Percentiles rank a stretch among this genome's conserved stretches.
Conservation (phyloP, 768 basidiomycete genomes). For the Rhizopogon rudus region DNA sequence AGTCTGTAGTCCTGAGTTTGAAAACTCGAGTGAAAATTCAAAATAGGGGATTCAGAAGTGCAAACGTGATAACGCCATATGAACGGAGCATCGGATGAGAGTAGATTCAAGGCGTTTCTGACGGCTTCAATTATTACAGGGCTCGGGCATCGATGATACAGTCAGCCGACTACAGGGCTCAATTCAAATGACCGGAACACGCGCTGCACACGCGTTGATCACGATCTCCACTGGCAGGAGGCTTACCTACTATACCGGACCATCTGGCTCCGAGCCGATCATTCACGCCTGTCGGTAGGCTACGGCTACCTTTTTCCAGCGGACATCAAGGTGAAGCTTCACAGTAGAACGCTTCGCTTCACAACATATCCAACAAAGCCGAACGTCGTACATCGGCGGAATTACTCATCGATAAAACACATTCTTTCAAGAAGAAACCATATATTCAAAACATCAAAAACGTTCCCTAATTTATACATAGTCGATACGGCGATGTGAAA, state of each 20-base stretch:
- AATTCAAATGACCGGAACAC: conserved; percentile 4
- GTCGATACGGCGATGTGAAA: conserved; percentile 2
- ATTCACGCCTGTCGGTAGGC: too few species aligned
- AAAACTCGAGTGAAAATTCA: background rate
- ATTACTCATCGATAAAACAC: background rate
- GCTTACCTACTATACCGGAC: background rate
- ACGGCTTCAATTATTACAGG: background rate
- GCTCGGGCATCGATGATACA: background rate
- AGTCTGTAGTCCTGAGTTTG: background rate
- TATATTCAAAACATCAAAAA: background rate
- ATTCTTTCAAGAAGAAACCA: background rate
- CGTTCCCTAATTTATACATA: conserved; percentile 3
- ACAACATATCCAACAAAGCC: background rate
- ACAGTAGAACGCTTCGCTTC: background rate
- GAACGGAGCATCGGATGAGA: background rate
- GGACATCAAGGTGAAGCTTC: background rate
- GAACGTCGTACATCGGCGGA: background rate
- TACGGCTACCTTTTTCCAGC: background rate
- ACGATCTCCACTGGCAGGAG: background rate
- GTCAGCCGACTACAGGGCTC: background rate
- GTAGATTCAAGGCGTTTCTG: background rate
- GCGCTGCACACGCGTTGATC: background rate
- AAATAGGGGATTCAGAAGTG: background rate
- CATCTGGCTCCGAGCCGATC: background rate
- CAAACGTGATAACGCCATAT: background rate